A percentile compares a stretch with the other conserved stretches of the same genome.
phyloP scores from a whole-genome alignment of 2,329 filamentous ascomycete species.

The Aspergillus latus region DNA sequence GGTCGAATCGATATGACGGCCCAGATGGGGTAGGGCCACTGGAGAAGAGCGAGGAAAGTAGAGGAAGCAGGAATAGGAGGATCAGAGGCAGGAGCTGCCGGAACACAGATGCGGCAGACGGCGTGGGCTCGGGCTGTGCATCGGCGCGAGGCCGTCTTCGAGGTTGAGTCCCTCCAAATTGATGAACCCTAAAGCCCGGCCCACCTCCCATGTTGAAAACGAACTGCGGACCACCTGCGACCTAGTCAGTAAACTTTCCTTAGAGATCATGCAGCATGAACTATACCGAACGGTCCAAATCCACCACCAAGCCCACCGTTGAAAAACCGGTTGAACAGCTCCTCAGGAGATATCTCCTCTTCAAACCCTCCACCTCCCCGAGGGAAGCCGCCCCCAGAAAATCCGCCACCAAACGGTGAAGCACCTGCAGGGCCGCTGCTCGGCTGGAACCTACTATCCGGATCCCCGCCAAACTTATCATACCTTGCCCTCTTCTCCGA shows the following conservation, averaged over 20 bases:
- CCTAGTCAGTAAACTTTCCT: neutral
- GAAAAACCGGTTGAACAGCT: conserved; percentile 97
- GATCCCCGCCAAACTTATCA: conserved; percentile 87
- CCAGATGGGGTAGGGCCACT: conserved; percentile 55
- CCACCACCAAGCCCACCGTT: conserved; percentile 64
- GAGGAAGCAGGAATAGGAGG: conserved; percentile 80
- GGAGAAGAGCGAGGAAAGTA: conserved; percentile 77
- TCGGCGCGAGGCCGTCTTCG: conserved; percentile 70
- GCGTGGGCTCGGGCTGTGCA: conserved; percentile 52
- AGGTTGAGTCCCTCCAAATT: conserved; percentile 81
- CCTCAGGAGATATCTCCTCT: conserved; percentile 92
- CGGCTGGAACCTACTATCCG: conserved; percentile 78
- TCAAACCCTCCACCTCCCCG: conserved; percentile 68
- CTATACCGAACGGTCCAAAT: conserved; percentile 66
- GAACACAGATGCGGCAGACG: conserved; percentile 55
- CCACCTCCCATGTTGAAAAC: conserved; percentile 94
- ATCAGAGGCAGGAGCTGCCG: conserved; percentile 83
- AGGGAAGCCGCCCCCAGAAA: conserved; percentile 50
- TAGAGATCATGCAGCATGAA: conserved; percentile 18
- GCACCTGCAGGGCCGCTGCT: conserved; percentile 41
- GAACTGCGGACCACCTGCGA: conserved; percentile 72
- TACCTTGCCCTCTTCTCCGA: conserved; percentile 88
- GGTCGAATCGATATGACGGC: conserved; percentile 75
- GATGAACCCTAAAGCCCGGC: conserved; percentile 88
- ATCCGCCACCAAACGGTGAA: conserved; percentile 48